Conservation (phyloP, 73 alveolate species). For the Tetrahymena elliotti region DNA sequence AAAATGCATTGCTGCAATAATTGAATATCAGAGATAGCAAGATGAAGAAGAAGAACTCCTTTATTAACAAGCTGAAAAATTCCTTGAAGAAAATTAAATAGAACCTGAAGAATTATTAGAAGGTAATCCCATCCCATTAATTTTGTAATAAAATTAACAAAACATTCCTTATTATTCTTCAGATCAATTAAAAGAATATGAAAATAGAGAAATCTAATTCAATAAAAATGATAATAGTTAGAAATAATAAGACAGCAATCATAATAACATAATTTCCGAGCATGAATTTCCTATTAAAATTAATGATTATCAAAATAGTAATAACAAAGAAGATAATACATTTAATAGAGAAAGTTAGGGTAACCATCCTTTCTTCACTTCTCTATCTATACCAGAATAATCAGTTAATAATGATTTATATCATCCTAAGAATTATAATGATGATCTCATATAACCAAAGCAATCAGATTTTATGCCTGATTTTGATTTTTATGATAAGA, state of each 20-base stretch:
- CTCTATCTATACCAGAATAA: neutral
- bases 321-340: neutral
- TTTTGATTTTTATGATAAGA: neutral
- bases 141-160: neutral
- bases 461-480: neutral
- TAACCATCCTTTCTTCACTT: neutral
- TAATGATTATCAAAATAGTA: neutral
- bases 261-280: neutral
- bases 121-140: neutral
- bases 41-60: conserved; percentile 16
- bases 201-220: neutral
- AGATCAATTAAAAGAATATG: neutral
- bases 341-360: neutral
- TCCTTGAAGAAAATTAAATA: neutral
- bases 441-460: neutral
- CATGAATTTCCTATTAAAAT: neutral
- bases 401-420: neutral
- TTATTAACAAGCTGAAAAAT: neutral
- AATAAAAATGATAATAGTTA: neutral
- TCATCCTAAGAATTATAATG: neutral
- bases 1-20: neutral
- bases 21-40: neutral
- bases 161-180: neutral
- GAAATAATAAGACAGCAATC: neutral
- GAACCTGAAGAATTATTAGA: neutral